A percentile compares a stretch with the other conserved stretches of the same genome.
These are phyloP conservation scores for Craterostigma plantagineum DNA, from an alignment of 257 asterid species.

Conservation along the genomic window DNA sequence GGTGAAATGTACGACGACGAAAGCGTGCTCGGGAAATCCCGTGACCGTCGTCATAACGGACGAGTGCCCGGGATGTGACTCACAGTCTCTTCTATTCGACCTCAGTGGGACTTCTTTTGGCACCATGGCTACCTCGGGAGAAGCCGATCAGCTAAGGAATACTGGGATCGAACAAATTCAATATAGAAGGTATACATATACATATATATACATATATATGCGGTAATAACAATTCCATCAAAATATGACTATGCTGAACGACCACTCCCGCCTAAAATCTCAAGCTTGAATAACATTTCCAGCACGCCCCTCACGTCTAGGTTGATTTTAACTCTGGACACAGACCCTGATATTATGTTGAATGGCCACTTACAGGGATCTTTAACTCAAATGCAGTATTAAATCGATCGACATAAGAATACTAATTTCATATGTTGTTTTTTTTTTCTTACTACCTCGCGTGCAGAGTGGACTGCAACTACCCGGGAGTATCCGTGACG, in stretches of 20 bases:
- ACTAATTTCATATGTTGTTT: too few species aligned
- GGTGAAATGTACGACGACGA: conserved; percentile 45
- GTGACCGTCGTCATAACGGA: conserved; percentile 72
- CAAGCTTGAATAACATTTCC: too few species aligned
- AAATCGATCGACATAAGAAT: too few species aligned
- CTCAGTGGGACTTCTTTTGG: conserved; percentile 81
- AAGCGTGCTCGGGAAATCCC: conserved; percentile 61
- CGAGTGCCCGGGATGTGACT: conserved; percentile 46
- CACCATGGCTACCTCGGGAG: conserved; percentile 47
- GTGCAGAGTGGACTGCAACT: conserved; percentile 50
- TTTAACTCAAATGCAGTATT: too few species aligned
- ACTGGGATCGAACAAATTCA: conserved; percentile 47
- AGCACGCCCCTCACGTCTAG: too few species aligned
- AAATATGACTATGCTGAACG: too few species aligned
- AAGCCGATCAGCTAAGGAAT: conserved; percentile 35
- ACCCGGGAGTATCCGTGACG: conserved; percentile 31
- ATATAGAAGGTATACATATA: conserved; percentile 24
- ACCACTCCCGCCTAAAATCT: too few species aligned
- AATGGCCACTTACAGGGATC: too few species aligned
- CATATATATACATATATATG: too few species aligned
- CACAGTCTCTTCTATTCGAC: conserved; percentile 45
- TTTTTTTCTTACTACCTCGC: background rate
- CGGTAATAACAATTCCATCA: too few species aligned
- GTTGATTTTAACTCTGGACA: too few species aligned
- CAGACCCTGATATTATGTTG: too few species aligned